Evolutionary conservation across 106 monocot genomes (phyloP).

Genomic region (Apostasia ramifera): DNA sequence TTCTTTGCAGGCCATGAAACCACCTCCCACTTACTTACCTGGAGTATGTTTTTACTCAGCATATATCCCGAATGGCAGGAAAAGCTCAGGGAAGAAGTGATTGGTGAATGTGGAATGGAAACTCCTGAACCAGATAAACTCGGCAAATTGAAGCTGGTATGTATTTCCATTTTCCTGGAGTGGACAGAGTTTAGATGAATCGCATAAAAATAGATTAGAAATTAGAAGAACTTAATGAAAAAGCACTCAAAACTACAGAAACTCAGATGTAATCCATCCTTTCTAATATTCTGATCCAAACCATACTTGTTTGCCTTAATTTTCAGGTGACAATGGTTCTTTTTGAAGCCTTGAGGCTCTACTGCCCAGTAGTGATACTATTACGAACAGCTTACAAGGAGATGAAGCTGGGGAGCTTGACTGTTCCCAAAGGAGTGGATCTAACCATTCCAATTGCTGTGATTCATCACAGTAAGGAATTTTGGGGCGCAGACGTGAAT

Average conservation of each 20-base stretch:
- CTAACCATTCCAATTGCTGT: conserved; percentile 24
- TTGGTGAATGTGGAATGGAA: conserved; percentile 35
- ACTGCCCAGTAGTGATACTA: conserved; percentile 20
- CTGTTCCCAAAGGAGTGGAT: conserved; percentile 21
- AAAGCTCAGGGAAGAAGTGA: conserved; percentile 42
- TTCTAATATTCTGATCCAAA: background rate
- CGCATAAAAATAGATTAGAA: no score
- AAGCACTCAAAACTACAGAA: no score
- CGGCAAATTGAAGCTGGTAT: conserved; percentile 28
- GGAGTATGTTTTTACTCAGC: conserved; percentile 54
- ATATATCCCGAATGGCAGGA: conserved; percentile 58
- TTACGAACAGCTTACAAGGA: conserved; percentile 18
- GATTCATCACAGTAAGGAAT: conserved; percentile 34
- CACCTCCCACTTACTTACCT: conserved; percentile 46
- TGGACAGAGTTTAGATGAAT: background rate
- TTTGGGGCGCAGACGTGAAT: conserved; percentile 43
- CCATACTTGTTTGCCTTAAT: background rate
- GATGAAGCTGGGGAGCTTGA: conserved; percentile 27
- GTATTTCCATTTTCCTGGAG: background rate
- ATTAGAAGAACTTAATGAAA: no score
- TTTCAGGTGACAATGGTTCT: conserved; percentile 42
- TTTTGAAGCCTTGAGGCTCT: conserved; percentile 46
- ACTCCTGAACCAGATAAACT: conserved; percentile 35
- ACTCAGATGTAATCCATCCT: no score
- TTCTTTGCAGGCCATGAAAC: conserved; percentile 67